Percentiles rank a stretch among this genome's conserved stretches.
Evolutionary conservation across 2,329 filamentous ascomycete genomes (phyloP).

Genomic region (Escovopsis sp.): DNA sequence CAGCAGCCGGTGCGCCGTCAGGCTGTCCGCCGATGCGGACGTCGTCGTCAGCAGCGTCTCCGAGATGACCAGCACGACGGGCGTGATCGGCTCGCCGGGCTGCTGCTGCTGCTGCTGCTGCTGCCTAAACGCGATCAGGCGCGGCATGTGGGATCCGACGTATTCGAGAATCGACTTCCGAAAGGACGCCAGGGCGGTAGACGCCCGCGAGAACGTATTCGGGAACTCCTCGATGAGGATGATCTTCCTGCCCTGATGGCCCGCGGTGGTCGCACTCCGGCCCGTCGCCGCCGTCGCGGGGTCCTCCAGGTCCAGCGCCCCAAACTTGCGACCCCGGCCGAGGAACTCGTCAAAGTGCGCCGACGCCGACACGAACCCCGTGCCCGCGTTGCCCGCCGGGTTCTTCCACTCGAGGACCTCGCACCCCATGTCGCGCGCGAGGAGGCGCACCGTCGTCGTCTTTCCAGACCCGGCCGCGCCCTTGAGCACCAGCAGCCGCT

Average conservation of each 20-base stretch:
- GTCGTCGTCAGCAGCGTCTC: slow-evolving; percentile 80
- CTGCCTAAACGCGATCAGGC: slow-evolving; percentile 32
- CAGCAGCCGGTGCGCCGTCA: slow-evolving; percentile 80
- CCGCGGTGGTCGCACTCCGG: slow-evolving; percentile 6
- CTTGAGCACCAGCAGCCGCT: slow-evolving; percentile 72
- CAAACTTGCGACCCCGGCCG: slow-evolving; percentile 65
- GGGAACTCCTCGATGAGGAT: slow-evolving; percentile 75
- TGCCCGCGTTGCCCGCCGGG: slow-evolving; percentile 46
- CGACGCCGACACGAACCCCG: slow-evolving; percentile 54
- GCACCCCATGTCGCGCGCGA: slow-evolving; percentile 63
- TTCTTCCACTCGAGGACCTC: slow-evolving; percentile 86
- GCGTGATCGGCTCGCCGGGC: slow-evolving; percentile 38
- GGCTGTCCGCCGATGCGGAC: slow-evolving; percentile 73
- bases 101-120: slow-evolving; percentile 12
- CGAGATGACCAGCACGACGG: slow-evolving; percentile 80
- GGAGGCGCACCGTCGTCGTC: slow-evolving; percentile 68
- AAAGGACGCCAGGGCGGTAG: slow-evolving; percentile 53
- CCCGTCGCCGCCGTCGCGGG: slow-evolving; percentile 9
- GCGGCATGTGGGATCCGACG: slow-evolving; percentile 51
- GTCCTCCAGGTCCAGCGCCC: slow-evolving; percentile 43
- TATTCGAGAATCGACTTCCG: slow-evolving; percentile 62
- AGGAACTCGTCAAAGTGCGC: slow-evolving; percentile 89
- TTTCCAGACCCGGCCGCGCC: slow-evolving; percentile 87
- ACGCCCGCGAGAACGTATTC: slow-evolving; percentile 55
- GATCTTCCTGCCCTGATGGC: slow-evolving; percentile 28